Evolutionary conservation across 306 rosid genomes (phyloP), one percentile per base, ranked within the genome.

Genomic region (Lathyrus sativus): DNA sequence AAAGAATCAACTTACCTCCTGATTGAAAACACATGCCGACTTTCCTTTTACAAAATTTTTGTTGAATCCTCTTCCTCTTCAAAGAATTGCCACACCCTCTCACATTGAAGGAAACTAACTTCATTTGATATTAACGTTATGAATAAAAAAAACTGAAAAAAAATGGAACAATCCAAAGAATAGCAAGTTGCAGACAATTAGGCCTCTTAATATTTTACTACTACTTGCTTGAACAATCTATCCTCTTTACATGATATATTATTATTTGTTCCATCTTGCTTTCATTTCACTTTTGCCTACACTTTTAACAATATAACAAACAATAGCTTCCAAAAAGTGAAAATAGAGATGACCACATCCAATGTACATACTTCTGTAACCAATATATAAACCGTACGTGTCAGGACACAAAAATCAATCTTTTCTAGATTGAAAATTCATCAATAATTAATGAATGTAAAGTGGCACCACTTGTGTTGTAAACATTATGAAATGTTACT

Each of bases 401-500:
- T 54, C 60, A 54, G 4, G 39, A 56, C 39, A 56, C 18, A 26
- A 28, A 37, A 12, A 3, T 6, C 62, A 28, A 28, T 26, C 38
- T 5, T 11, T 5, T 56, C 5, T 56, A 3, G 1, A 26, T 26
- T 12, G 3, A 56, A 56, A 28, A 28, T 56, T 56, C 39, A 55
- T 28, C 5, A 55, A 55, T 55, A 0, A 26, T 55, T 24, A 28
- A 50, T 50, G 11, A 1, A 51, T 51, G 59, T 22, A 53, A 53
- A 53, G n/a, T 19, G 59, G 33, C 59, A 53, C 59, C 31, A 53
- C 33, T 53, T 53, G 59, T 53, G 9, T 26, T n/a, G 59, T 19
- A 19, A 51, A 19, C 58, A 19, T 19, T 51, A 9, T 51, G 31
- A n/a, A n/a, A 1, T 19, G 29, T 51, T 51, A 39, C 43, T 39